phyloP scores from a whole-genome alignment of 176 grass and related monocot species.

The Oryza meyeriana region DNA sequence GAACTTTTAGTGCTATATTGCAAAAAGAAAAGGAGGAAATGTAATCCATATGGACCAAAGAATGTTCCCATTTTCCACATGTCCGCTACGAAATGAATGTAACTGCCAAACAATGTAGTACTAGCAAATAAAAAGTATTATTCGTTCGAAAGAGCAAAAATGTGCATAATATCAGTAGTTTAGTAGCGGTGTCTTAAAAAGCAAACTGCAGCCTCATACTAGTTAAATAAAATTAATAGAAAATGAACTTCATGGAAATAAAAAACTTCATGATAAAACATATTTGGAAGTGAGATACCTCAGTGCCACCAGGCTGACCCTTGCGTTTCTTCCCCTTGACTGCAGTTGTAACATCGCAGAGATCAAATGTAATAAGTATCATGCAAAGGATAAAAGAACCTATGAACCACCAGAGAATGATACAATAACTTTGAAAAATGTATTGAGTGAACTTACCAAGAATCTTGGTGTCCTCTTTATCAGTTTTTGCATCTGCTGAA shows the following conservation, averaged over 20 bases:
- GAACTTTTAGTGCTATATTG: background rate
- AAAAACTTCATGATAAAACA: background rate
- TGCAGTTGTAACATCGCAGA: slow-evolving; percentile 40
- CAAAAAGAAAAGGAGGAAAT: background rate
- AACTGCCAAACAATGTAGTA: background rate
- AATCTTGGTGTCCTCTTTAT: slow-evolving; percentile 68
- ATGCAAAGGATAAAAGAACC: background rate
- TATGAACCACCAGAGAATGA: background rate
- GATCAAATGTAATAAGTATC: slow-evolving; percentile 15
- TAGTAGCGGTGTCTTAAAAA: slow-evolving; percentile 11
- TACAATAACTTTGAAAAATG: slow-evolving; percentile 17
- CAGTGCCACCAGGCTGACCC: slow-evolving; percentile 55
- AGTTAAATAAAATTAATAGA: background rate
- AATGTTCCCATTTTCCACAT: background rate
- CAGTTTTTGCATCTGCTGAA: slow-evolving; percentile 57
- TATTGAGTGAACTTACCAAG: slow-evolving; percentile 28
- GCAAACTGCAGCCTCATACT: background rate
- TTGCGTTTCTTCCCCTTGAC: slow-evolving; percentile 91
- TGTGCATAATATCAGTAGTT: background rate
- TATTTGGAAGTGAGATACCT: slow-evolving; percentile 46
- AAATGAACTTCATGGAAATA: slow-evolving; percentile 9
- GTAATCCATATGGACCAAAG: background rate
- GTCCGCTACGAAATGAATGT: background rate
- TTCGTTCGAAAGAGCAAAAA: background rate
- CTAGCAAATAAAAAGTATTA: slow-evolving; percentile 6